phyloP scores from a whole-genome alignment of 352 stramenopile genomes.

The Phytopythium montanum region DNA sequence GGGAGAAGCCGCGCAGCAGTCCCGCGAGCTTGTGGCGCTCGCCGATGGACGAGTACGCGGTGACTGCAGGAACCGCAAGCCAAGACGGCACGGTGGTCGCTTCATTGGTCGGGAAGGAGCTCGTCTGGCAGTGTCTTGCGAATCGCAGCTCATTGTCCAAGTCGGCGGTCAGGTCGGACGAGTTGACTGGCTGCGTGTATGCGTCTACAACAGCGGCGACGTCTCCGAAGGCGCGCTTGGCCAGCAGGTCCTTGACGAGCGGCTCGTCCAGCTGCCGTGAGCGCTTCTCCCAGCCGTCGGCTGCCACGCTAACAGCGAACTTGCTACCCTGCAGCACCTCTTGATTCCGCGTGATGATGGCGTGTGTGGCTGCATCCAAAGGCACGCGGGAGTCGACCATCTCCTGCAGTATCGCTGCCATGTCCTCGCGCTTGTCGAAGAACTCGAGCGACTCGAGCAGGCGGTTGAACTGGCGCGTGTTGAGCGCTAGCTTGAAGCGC shows the following conservation, averaged over 20 bases:
- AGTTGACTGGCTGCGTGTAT: slow-evolving; percentile 18
- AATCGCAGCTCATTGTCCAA: not conserved
- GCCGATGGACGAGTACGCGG: slow-evolving; percentile 32
- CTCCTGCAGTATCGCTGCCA: slow-evolving; percentile 33
- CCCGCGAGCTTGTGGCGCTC: slow-evolving; percentile 44
- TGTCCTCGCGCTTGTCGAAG: slow-evolving; percentile 24
- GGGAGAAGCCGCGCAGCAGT: slow-evolving; percentile 39
- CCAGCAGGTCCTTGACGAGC: slow-evolving; percentile 23
- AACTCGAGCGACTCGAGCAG: slow-evolving; percentile 48
- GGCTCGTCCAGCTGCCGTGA: slow-evolving; percentile 18
- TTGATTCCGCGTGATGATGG: slow-evolving; percentile 35
- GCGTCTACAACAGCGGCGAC: slow-evolving; percentile 30
- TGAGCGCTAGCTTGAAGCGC: slow-evolving; percentile 42
- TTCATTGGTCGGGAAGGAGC: not conserved
- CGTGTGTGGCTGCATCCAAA: slow-evolving; percentile 23
- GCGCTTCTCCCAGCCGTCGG: slow-evolving; percentile 10
- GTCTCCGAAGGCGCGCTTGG: slow-evolving; percentile 23
- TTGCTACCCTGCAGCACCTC: slow-evolving; percentile 22
- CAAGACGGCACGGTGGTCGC: slow-evolving; percentile 21
- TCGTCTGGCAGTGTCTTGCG: slow-evolving; percentile 6
- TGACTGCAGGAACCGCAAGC: slow-evolving; percentile 32
- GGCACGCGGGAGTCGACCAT: slow-evolving; percentile 28
- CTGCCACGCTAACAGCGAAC: slow-evolving; percentile 15
- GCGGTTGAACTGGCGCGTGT: slow-evolving; percentile 32
- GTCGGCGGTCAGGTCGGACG: slow-evolving; percentile 12